Base-by-base conservation (phyloP, 2,329 filamentous ascomycete species). In the Aspergillus pseudoglaucus region DNA sequence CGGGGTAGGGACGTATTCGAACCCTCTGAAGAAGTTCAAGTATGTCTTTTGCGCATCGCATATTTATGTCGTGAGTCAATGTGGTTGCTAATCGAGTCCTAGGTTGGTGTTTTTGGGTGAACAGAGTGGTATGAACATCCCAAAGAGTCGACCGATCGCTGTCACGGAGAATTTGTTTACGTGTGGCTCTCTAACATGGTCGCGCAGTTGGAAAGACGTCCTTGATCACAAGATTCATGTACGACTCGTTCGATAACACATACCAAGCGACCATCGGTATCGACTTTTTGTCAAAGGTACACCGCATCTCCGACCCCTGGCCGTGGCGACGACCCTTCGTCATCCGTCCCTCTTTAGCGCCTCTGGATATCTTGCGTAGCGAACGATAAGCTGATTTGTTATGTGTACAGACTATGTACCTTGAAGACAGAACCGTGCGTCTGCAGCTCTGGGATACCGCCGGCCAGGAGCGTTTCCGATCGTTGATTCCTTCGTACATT, bases 11-110 rank as follows among this genome's bases (percentile, higher is more conserved):
- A 88, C 88, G 57, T 98, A 97, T 80, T 96, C 94, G 72, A 97
- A 97, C 79, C 93, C 93, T 64, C 79, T 98, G 75, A 98, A 98
- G 87, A 98, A 98, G 75, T 98, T 97, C 86, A 98, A 98, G 90
- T 96, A 78, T 50, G 73, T 59, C 30, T 17, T 25, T 38, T 49
- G 17, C 18, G 37, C 17, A 32, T 38, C 33, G 18, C 18, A 22
- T 42, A 37, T 39, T 5, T 30, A 5, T 30, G 25, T 5, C 8
- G 39, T 38, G 17, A 27, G 18, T 18, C 22, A 8, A 25, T 42
- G 18, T 49, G 27, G 33, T 51, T 49, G 59, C 60, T 69, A 59
- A 69, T 53, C 42, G 55, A 55, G 42, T 45, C 53, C 49, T 61
- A 95, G 90, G 77, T 76, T 98, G 72, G 93, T 98, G 59, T 98